Evolutionary conservation across 2,329 filamentous ascomycete genomes (phyloP).

Genomic region (Fusarium subtropicale): DNA sequence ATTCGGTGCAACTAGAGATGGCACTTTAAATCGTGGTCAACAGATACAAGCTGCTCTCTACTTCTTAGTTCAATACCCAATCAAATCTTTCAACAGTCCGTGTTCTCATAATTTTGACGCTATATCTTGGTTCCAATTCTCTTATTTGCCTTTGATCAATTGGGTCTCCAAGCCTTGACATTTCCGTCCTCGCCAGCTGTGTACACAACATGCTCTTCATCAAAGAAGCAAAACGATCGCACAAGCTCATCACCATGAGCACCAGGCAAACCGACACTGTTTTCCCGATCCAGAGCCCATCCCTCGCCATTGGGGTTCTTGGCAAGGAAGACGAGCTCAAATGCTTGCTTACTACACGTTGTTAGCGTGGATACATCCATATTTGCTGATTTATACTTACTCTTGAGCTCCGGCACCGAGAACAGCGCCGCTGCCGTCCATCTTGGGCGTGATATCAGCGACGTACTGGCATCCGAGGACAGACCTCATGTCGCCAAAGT

Average conservation of each 20-base stretch:
- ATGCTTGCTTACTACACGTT: conserved; percentile 61
- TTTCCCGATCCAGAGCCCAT: conserved; percentile 68
- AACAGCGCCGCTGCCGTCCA: conserved; percentile 68
- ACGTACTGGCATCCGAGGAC: conserved; percentile 79
- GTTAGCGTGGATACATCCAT: conserved; percentile 38
- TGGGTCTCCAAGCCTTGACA: conserved; percentile 66
- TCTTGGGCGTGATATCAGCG: conserved; percentile 72
- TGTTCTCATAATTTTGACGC: not conserved
- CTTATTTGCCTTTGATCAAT: conserved; percentile 4
- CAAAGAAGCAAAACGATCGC: conserved; percentile 72
- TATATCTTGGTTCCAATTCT: not conserved
- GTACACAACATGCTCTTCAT: conserved; percentile 68
- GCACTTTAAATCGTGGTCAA: not conserved
- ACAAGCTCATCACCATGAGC: conserved; percentile 74
- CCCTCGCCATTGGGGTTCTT: conserved; percentile 54
- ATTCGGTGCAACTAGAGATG: not conserved
- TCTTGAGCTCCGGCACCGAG: conserved; percentile 76
- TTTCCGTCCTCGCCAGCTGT: conserved; percentile 69
- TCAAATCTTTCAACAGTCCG: not conserved
- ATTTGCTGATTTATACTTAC: conserved; percentile 60
- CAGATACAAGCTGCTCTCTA: not conserved
- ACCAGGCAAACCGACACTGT: conserved; percentile 69
- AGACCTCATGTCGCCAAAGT: conserved; percentile 77
- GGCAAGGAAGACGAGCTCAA: conserved; percentile 70
- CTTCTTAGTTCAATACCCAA: not conserved